Evolutionary conservation across 202 grass and related monocot genomes (phyloP), one percentile per base, ranked within the genome.

Genomic region (Saccharum hybrid): DNA sequence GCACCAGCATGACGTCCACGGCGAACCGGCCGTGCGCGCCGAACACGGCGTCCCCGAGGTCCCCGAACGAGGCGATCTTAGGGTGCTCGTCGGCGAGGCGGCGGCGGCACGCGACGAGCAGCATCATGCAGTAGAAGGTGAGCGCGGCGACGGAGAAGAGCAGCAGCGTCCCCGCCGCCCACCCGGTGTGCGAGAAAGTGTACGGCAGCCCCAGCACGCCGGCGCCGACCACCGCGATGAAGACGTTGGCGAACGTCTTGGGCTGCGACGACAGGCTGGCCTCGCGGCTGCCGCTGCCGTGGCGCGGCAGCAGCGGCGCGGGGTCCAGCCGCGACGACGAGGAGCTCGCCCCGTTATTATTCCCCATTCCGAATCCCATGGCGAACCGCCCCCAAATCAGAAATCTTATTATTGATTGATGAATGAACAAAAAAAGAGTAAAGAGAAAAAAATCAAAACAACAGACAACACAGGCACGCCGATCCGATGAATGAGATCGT

Each of bases 51-150:
- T 77, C 64, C 7, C 96, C 96, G 3, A 98, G 89, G 42, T 98
- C 96, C 36, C 96, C 96, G 42, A 98, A 96, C n/a, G 93, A 98
- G 23, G 83, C 12, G 56, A 98, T 88, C 86, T 98, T 96, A 0
- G 78, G 66, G 56, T 90, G 84, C 56, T 87, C 88, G 84, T 90
- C 81, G 4, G 82, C 86, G 60, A 98, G 28, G 64, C 84, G 87
- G 77, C 89, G 93, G 71, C 96, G 96, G 52, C 87, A 94, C 73
- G 75, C 79, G 18, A 98, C 96, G 40, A 99, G 87, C 63, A 99
- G 93, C 91, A 99, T 90, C 96, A 99, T 99, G 83, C 96, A 99
- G 85, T 99, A 84, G 87, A 94, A 99, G 74, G 96, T 96, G 71
- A 96, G 81, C 72, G 68, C 75, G 8, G 96, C 88, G n/a, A 99